Percentiles rank a stretch among this genome's conserved stretches.
Evolutionary conservation across 306 rosid genomes (phyloP).

Genomic region (Glycine latifolia): DNA sequence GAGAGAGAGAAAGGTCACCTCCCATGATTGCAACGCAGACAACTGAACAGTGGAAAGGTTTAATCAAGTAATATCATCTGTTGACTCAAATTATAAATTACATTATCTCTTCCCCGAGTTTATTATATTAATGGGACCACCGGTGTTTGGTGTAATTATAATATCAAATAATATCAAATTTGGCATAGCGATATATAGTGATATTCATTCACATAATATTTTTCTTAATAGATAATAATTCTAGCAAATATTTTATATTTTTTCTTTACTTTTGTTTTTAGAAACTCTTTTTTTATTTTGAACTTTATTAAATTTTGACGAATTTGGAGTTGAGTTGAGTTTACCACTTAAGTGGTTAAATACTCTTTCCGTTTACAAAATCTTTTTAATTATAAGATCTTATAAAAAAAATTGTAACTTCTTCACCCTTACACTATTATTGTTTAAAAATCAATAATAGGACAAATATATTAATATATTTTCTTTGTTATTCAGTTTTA

Average conservation of each 20-base stretch:
- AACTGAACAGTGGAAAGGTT: constrained; percentile 14
- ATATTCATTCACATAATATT: not conserved
- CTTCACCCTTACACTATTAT: no score
- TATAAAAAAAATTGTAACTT: not conserved
- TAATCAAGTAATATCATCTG: constrained; percentile 25
- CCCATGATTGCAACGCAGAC: constrained; percentile 1
- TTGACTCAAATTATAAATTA: not conserved
- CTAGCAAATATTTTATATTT: not conserved
- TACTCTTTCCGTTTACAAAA: not conserved
- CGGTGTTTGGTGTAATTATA: not conserved
- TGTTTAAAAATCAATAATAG: not conserved
- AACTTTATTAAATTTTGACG: not conserved
- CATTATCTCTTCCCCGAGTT: constrained; percentile 1
- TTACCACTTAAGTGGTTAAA: not conserved
- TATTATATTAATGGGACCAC: not conserved
- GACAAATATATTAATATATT: not conserved
- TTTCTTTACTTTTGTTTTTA: not conserved
- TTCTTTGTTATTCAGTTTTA: not conserved
- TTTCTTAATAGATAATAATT: not conserved
- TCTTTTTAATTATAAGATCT: not conserved
- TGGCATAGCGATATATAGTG: not conserved
- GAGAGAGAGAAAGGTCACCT: not conserved
- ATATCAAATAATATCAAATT: constrained; percentile 26
- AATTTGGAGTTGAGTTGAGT: not conserved
- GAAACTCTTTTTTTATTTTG: not conserved